Evolutionary conservation across 2,329 filamentous ascomycete species (phyloP).

Genomic region (Colletotrichum tamarilloi): DNA sequence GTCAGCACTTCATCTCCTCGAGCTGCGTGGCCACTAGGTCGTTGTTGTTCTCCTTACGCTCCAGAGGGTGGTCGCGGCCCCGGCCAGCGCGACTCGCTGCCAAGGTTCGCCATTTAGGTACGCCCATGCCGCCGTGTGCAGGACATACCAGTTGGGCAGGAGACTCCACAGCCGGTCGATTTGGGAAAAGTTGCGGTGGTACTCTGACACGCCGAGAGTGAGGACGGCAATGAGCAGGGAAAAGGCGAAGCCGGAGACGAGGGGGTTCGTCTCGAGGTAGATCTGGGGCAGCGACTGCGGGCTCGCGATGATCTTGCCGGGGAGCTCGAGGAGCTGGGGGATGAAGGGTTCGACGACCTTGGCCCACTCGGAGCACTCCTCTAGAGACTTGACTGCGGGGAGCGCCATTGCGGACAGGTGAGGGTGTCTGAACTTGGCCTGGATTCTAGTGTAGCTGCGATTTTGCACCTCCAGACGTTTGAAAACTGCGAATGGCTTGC

Average conservation of each 20-base stretch:
- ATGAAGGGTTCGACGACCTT: slow-evolving; percentile 81
- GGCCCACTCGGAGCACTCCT: slow-evolving; percentile 81
- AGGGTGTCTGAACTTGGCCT: background rate
- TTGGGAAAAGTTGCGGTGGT: slow-evolving; percentile 97
- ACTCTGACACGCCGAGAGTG: slow-evolving; percentile 81
- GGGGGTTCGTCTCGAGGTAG: slow-evolving; percentile 87
- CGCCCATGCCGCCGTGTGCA: slow-evolving; percentile 87
- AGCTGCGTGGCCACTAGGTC: background rate
- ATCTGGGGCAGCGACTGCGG: slow-evolving; percentile 73
- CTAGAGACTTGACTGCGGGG: slow-evolving; percentile 75
- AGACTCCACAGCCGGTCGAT: slow-evolving; percentile 94
- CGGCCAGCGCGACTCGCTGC: slow-evolving; percentile 76
- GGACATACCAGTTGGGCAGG: slow-evolving; percentile 86
- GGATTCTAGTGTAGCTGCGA: background rate
- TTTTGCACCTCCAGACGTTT: background rate
- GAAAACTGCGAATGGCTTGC: background rate
- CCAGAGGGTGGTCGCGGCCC: slow-evolving; percentile 80
- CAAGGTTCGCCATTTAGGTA: slow-evolving; percentile 78
- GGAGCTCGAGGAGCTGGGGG: slow-evolving; percentile 76
- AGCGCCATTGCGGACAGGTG: slow-evolving; percentile 67
- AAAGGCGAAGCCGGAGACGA: slow-evolving; percentile 79
- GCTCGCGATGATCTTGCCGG: slow-evolving; percentile 71
- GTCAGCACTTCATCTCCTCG: slow-evolving; percentile 35
- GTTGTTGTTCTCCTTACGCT: slow-evolving; percentile 65
- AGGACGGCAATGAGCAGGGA: slow-evolving; percentile 77